phyloP scores from a whole-genome alignment of 331 rosid genomes.

The Malus hybrid region DNA sequence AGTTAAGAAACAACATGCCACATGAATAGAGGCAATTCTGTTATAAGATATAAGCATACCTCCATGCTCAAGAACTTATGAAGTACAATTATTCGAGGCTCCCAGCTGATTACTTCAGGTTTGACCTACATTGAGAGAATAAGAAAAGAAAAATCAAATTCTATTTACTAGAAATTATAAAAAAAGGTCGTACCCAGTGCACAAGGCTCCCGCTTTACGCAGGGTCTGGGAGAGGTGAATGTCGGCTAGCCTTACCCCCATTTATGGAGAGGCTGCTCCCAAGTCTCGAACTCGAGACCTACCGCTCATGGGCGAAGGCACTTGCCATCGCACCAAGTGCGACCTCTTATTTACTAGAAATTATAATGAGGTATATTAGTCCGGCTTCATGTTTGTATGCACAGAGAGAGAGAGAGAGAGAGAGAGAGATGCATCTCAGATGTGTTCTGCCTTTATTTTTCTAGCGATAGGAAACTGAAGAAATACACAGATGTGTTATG shows the following conservation, averaged over 20 bases:
- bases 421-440: background rate
- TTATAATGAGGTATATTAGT: background rate
- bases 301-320: no score
- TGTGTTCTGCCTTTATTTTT: no score
- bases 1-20: conserved; percentile 1
- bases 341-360: background rate
- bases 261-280: no score
- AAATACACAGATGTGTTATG: no score
- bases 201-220: no score
- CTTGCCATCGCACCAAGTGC: no score
- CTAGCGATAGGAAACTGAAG: no score
- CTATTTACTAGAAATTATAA: background rate
- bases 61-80: conserved; percentile 85
- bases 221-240: no score
- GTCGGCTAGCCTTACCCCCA: no score
- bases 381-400: background rate
- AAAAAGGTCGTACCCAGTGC: no score
- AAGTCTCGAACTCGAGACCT: no score
- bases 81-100: conserved; percentile 83
- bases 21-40: background rate
- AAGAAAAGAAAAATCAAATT: background rate
- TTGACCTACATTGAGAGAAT: conserved; percentile 45
- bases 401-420: background rate
- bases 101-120: conserved; percentile 94
- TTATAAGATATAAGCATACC: conserved; percentile 39